phyloP scores from a whole-genome alignment of 257 asterid genomes.

The Apocynum venetum region DNA sequence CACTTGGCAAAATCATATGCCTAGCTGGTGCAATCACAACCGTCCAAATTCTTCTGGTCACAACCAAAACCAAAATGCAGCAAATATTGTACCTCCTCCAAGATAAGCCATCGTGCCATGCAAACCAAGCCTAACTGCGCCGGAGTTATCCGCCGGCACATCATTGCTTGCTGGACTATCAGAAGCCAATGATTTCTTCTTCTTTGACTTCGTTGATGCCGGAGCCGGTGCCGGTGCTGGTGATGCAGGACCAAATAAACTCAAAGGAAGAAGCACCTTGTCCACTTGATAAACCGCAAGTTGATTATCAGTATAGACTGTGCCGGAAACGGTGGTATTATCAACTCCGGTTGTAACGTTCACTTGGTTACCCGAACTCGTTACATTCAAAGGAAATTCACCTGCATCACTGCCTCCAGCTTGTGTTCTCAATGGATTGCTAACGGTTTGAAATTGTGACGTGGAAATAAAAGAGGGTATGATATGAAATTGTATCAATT shows the following conservation, averaged over 20 bases:
- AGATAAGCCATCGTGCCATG: slow-evolving; percentile 35
- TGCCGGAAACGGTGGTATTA: slow-evolving; percentile 58
- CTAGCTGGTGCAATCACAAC: slow-evolving; percentile 12
- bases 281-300: slow-evolving; percentile 82
- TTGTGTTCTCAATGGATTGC: slow-evolving; percentile 79
- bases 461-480: slow-evolving; percentile 50
- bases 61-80: slow-evolving; percentile 27
- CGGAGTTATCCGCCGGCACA: slow-evolving; percentile 49
- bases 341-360: slow-evolving; percentile 74
- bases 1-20: neutral
- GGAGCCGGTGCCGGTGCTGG: slow-evolving; percentile 60
- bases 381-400: slow-evolving; percentile 63
- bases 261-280: slow-evolving; percentile 72
- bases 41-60: slow-evolving; percentile 11
- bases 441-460: slow-evolving; percentile 78
- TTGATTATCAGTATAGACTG: slow-evolving; percentile 60
- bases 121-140: slow-evolving; percentile 27
- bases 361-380: slow-evolving; percentile 71
- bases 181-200: slow-evolving; percentile 35
- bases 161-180: slow-evolving; percentile 44
- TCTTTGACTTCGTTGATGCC: slow-evolving; percentile 12
- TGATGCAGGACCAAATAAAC: slow-evolving; percentile 58
- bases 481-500: slow-evolving; percentile 62
- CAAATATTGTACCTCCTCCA: slow-evolving; percentile 25
- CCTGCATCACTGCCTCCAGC: slow-evolving; percentile 62